A percentile compares a stretch with the other conserved stretches of the same genome.
Evolutionary conservation across 306 rosid species (phyloP).

Genomic region (Fragaria vesca): DNA sequence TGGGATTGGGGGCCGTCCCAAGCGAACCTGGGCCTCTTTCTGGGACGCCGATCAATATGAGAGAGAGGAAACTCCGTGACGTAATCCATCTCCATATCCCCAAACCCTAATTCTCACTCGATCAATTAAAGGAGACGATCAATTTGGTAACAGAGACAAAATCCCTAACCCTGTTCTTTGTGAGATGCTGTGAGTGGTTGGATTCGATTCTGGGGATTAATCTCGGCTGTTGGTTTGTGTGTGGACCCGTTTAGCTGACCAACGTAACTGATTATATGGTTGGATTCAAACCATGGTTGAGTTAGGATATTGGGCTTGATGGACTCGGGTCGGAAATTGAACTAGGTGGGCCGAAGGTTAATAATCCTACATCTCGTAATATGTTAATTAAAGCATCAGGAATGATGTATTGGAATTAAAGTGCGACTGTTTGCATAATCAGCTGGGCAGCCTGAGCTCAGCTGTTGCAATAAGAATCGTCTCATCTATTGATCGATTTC

Average conservation of each 20-base stretch:
- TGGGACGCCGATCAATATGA: constrained; percentile 53
- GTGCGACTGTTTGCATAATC: too few species aligned
- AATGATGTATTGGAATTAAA: too few species aligned
- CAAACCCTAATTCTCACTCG: constrained; percentile 21
- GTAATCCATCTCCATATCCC: constrained; percentile 46
- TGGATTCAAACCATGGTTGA: constrained; percentile 29
- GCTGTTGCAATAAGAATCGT: too few species aligned
- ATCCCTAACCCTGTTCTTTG: constrained; percentile 17
- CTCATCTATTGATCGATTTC: too few species aligned
- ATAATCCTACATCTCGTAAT: too few species aligned
- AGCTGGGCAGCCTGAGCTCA: too few species aligned
- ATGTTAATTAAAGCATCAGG: too few species aligned
- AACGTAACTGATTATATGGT: background rate
- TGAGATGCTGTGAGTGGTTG: constrained; percentile 23
- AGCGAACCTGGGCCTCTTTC: constrained; percentile 49
- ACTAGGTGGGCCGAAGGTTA: too few species aligned
- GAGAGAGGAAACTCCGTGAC: constrained; percentile 38
- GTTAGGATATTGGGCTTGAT: background rate
- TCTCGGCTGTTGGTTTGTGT: constrained; percentile 18
- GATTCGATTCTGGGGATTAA: constrained; percentile 20
- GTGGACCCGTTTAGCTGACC: constrained; percentile 6
- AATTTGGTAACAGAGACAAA: constrained; percentile 17
- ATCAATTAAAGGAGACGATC: constrained; percentile 13
- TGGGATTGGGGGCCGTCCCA: constrained; percentile 48
- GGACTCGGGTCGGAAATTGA: too few species aligned